Conservation (phyloP, 768 basidiomycete species). For the Rhizopogon rudus region DNA sequence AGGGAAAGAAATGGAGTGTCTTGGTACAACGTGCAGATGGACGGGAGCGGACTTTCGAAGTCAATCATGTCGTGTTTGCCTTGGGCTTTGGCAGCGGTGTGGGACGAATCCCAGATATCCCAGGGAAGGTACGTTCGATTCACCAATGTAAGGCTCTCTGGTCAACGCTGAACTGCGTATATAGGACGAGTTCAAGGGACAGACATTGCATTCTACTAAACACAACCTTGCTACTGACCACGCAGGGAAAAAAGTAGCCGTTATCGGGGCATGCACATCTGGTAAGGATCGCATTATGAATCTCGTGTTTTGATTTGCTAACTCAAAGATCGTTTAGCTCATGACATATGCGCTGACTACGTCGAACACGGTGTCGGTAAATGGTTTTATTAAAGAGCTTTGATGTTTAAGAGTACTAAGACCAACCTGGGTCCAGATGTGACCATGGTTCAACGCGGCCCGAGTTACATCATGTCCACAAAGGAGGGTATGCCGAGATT, state of each 20-base stretch:
- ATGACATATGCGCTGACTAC: slow-evolving; percentile 47
- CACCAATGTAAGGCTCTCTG: neutral
- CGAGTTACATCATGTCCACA: slow-evolving; percentile 49
- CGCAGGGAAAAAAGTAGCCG: slow-evolving; percentile 63
- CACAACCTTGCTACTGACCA: slow-evolving; percentile 53
- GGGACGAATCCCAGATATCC: slow-evolving; percentile 39
- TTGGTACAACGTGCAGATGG: slow-evolving; percentile 32
- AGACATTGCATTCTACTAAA: slow-evolving; percentile 52
- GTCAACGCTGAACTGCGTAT: neutral
- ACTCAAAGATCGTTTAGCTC: slow-evolving; percentile 25
- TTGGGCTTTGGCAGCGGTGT: slow-evolving; percentile 42
- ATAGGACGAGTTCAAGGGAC: slow-evolving; percentile 58
- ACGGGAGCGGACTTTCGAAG: slow-evolving; percentile 32
- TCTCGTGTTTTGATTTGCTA: neutral
- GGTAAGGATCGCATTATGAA: slow-evolving; percentile 21
- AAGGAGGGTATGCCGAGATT: slow-evolving; percentile 31
- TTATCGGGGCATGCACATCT: slow-evolving; percentile 64
- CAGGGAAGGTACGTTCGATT: slow-evolving; percentile 33
- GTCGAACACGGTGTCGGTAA: slow-evolving; percentile 40
- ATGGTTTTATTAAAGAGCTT: slow-evolving; percentile 3
- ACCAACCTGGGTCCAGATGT: slow-evolving; percentile 24
- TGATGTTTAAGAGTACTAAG: neutral
- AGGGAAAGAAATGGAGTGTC: slow-evolving; percentile 40
- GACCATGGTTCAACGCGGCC: slow-evolving; percentile 46
- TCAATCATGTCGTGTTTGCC: slow-evolving; percentile 47